phyloP scores from a whole-genome alignment of 1,284 basidiomycete species.

The Omphalotus olearius region DNA sequence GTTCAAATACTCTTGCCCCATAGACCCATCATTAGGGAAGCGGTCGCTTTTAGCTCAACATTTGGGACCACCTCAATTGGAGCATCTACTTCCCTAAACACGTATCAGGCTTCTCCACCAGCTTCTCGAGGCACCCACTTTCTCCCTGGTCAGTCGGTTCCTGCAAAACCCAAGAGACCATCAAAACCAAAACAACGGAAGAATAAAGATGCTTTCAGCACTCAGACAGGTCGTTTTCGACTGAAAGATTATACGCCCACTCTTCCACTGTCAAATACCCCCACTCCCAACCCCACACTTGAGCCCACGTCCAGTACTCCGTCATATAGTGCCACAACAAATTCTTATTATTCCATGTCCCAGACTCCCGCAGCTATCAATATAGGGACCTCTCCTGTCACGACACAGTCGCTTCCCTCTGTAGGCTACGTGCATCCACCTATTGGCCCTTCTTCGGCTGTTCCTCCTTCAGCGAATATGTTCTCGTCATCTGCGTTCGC shows the following conservation, averaged over 20 bases:
- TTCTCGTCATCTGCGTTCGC: too few species aligned
- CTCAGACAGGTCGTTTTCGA: conserved; percentile 38
- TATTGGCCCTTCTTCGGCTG: too few species aligned
- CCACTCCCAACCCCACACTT: conserved; percentile 7
- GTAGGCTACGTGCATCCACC: too few species aligned
- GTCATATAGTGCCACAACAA: background rate
- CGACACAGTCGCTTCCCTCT: too few species aligned
- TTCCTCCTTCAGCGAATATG: too few species aligned
- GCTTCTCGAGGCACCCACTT: conserved; percentile 28
- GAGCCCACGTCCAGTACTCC: conserved; percentile 2
- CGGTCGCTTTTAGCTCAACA: conserved; percentile 42
- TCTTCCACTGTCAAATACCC: conserved; percentile 3
- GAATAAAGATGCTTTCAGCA: conserved; percentile 19
- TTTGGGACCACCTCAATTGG: conserved; percentile 20
- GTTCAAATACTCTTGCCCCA: conserved; percentile 11
- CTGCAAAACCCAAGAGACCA: conserved; percentile 23
- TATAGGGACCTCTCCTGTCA: too few species aligned
- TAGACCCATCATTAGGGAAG: conserved; percentile 48
- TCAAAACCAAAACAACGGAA: conserved; percentile 21
- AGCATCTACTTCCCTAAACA: conserved; percentile 25
- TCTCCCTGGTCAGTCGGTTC: conserved; percentile 45
- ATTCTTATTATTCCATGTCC: background rate
- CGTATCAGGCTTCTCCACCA: conserved; percentile 40
- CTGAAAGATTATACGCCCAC: conserved; percentile 26
- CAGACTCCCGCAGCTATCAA: background rate